phyloP scores from a whole-genome alignment of 2,329 filamentous ascomycete genomes.

The Pestalotiopsis sp. region DNA sequence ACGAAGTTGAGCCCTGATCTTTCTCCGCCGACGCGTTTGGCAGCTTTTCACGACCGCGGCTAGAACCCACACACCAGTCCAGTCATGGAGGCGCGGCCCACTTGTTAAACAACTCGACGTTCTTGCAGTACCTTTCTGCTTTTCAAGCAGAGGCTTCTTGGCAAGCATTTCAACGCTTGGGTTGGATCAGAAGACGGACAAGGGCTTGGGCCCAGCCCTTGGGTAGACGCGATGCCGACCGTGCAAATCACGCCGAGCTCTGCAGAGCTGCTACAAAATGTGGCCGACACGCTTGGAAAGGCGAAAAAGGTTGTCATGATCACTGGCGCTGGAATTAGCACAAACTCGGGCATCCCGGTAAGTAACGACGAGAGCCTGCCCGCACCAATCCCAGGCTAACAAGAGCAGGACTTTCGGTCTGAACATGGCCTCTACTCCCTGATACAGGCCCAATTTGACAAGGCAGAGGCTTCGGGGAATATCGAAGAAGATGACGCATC shows the following conservation, averaged over 20 bases:
- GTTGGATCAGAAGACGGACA: neutral
- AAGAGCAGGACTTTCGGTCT: conserved; percentile 67
- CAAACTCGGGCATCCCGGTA: conserved; percentile 76
- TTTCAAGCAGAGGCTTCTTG: neutral
- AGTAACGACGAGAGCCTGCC: conserved; percentile 26
- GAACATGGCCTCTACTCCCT: conserved; percentile 74
- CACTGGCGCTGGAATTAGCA: conserved; percentile 75
- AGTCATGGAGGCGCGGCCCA: neutral
- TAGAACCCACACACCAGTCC: neutral
- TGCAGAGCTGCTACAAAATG: conserved; percentile 60
- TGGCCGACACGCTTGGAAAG: conserved; percentile 66
- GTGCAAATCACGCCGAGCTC: conserved; percentile 56
- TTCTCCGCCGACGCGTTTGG: neutral
- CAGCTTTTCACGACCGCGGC: neutral
- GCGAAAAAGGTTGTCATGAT: conserved; percentile 72
- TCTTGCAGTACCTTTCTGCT: neutral
- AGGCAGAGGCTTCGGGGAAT: conserved; percentile 41
- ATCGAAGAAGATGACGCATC: conserved; percentile 29
- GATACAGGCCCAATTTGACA: conserved; percentile 69
- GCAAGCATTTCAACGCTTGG: neutral
- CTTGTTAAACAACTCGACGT: neutral
- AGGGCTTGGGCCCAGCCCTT: neutral
- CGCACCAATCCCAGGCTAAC: conserved; percentile 16
- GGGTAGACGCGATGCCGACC: conserved; percentile 53
- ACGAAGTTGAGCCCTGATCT: neutral